Base-by-base conservation (phyloP, 129 eudicot genomes). In the Chrysanthemum seticuspe region DNA sequence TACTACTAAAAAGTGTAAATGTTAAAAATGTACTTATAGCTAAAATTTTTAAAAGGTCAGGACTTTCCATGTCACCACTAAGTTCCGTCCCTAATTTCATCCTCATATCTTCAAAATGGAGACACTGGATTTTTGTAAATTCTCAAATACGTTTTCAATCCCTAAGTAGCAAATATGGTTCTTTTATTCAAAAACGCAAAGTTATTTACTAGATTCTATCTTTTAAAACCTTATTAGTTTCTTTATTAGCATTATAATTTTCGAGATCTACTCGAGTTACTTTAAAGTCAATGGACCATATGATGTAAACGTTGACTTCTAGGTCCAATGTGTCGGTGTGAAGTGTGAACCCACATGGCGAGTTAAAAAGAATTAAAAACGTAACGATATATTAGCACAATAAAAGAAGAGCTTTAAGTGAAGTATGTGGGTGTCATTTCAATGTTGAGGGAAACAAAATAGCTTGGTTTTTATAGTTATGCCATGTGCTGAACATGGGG, bases 251-350 rank as follows among this genome's bases (percentile, higher is more conserved):
- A 12, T 21, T 48, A 19, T 4, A 5, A 16, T 34, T 16, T 44
- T 45, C 13, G 21, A 16, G 62, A 62, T 62, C 53, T 62, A 50
- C 45, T 12, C 23, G 36, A 60, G 58, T 59, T 50, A 2, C 1
- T 8, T n/a, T 51, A 14, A 49, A 52, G 71, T 74, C 78, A 50
- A 51, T 62, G 45, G 16, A 31, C 29, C 2, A 34, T 34, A 72
- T 44, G 31, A 62, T 70, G 70, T 25, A 29, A 48, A 1, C 34
- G 18, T 63, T 62, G 78, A 74, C 78, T 74, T 74, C 21, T 50
- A 62, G 62, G 78, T 74, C 71, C 81, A 52, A 60, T 53, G 75
- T 77, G 81, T 77, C 76, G 81, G 72, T 69, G 76, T 27, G 56
- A 76, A 25, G 69, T 61, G 70, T 77, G 76, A 77, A 62, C 76